Evolutionary conservation across 139 green algal genomes (phyloP).

Genomic region (Micromonas commoda): DNA sequence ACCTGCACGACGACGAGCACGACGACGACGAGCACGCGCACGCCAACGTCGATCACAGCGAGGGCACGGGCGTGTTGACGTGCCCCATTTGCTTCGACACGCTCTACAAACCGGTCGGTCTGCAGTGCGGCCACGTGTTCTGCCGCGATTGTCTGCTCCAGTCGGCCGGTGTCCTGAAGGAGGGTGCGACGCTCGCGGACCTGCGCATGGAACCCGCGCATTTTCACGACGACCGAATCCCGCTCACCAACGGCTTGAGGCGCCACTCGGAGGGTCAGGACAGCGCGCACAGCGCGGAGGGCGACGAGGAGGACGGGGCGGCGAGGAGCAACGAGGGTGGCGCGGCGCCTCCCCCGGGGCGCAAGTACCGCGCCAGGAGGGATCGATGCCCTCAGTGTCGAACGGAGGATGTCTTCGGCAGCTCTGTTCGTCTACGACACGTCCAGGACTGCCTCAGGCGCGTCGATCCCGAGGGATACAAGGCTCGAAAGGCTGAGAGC

Average conservation of each 20-base stretch:
- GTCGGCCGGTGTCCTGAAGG: neutral
- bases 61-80: neutral
- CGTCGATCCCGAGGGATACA: neutral
- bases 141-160: slow-evolving; percentile 8
- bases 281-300: neutral
- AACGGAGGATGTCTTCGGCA: neutral
- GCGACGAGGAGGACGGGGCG: neutral
- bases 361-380: neutral
- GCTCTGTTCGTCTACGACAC: too few relatives aligned
- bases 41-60: neutral
- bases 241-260: too few relatives aligned
- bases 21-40: neutral
- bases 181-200: neutral
- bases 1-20: neutral
- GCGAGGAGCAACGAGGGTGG: neutral
- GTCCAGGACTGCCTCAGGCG: neutral
- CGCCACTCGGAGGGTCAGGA: too few relatives aligned
- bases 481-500: neutral
- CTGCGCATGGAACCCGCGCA: neutral
- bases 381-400: neutral
- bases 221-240: too few relatives aligned
- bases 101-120: neutral
- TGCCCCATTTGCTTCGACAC: neutral
- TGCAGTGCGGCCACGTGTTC: slow-evolving; percentile 1
- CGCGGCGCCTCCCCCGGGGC: too few relatives aligned